Conservation (phyloP, 495 filamentous ascomycete species). For the Parathielavia hyrcaniae region DNA sequence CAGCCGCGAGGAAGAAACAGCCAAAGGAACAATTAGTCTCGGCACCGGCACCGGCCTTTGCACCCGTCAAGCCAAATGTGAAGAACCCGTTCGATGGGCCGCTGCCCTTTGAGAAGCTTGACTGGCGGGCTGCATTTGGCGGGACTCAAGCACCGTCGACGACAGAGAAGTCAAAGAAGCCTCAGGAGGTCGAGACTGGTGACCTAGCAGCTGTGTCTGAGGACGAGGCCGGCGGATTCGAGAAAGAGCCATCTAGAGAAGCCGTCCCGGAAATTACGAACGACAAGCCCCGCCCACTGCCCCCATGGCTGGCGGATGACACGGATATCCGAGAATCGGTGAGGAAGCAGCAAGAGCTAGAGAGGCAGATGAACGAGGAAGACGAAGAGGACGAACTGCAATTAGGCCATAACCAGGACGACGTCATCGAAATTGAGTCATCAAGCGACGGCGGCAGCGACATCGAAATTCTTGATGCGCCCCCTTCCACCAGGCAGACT, state of each 20-base stretch:
- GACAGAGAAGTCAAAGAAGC: slow-evolving; percentile 18
- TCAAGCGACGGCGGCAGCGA: slow-evolving; percentile 46
- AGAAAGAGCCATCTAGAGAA: slow-evolving; percentile 10
- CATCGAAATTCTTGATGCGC: slow-evolving; percentile 51
- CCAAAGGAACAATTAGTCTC: slow-evolving; percentile 19
- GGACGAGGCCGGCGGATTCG: slow-evolving; percentile 65
- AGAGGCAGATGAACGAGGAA: slow-evolving; percentile 44
- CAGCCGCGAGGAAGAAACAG: slow-evolving; percentile 44
- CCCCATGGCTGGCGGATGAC: slow-evolving; percentile 74
- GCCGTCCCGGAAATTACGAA: slow-evolving; percentile 28
- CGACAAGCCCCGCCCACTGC: slow-evolving; percentile 57
- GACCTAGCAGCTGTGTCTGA: slow-evolving; percentile 34
- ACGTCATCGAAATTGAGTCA: slow-evolving; percentile 41
- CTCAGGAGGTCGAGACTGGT: slow-evolving; percentile 17
- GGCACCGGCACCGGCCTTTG: slow-evolving; percentile 9
- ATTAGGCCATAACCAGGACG: slow-evolving; percentile 27
- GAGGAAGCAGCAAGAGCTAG: slow-evolving; percentile 39
- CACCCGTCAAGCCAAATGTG: slow-evolving; percentile 21
- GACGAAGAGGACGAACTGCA: slow-evolving; percentile 46
- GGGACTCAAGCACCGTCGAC: slow-evolving; percentile 40
- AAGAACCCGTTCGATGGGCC: slow-evolving; percentile 66
- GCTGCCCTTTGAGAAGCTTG: slow-evolving; percentile 81
- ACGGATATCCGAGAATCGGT: slow-evolving; percentile 50
- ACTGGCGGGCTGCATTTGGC: slow-evolving; percentile 57
- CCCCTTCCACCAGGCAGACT: slow-evolving; percentile 22